A percentile compares a stretch with the other conserved stretches of the same genome.
phyloP scores from a whole-genome alignment of 2,329 filamentous ascomycete species.

The Tolypocladium endophyticum region DNA sequence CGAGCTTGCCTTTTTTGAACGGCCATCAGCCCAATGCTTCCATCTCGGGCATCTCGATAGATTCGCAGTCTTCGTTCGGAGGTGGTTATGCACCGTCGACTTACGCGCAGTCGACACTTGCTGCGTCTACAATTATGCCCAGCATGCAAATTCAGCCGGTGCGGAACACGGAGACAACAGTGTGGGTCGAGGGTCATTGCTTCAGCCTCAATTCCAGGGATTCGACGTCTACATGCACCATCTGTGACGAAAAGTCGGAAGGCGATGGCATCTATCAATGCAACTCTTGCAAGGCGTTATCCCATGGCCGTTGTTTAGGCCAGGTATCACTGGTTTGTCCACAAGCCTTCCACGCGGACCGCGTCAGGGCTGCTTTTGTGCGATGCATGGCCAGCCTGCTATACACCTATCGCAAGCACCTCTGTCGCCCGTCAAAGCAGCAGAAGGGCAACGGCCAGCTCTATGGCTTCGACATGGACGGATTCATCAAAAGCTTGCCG shows the following conservation, averaged over 20 bases:
- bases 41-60: conserved; percentile 48
- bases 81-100: conserved; percentile 69
- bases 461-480: conserved; percentile 55
- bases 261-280: conserved; percentile 68
- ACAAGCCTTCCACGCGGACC: conserved; percentile 49
- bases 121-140: conserved; percentile 79
- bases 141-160: conserved; percentile 73
- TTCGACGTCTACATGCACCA: conserved; percentile 50
- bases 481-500: conserved; percentile 53
- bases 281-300: conserved; percentile 47
- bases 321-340: conserved; percentile 55
- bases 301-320: conserved; percentile 51
- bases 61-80: conserved; percentile 60
- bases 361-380: conserved; percentile 53
- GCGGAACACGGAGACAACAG: conserved; percentile 64
- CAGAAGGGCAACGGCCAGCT: conserved; percentile 51
- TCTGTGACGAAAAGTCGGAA: conserved; percentile 67
- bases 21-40: conserved; percentile 50
- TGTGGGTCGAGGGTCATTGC: conserved; percentile 81
- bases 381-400: conserved; percentile 55
- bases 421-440: conserved; percentile 47
- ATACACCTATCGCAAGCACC: conserved; percentile 55
- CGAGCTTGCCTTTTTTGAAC: conserved; percentile 64
- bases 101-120: conserved; percentile 77
- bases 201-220: conserved; percentile 57